Conservation (phyloP, 148 eudicot genomes). For the Heliamphora exappendiculata region DNA sequence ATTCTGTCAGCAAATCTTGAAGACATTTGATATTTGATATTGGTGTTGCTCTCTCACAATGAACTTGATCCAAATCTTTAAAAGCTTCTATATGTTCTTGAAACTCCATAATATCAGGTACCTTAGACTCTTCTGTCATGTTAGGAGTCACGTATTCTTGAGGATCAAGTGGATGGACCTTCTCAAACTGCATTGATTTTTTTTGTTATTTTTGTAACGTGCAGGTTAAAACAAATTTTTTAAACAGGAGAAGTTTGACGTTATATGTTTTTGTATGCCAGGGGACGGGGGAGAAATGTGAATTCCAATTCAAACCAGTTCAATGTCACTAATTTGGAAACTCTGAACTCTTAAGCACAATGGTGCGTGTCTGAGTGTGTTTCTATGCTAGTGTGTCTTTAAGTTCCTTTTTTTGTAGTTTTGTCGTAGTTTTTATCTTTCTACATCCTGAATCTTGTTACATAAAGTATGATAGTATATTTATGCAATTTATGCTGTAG, state of each 20-base stretch:
- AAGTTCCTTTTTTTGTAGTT: neutral
- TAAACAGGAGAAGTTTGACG: neutral
- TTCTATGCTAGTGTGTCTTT: neutral
- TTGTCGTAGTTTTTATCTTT: neutral
- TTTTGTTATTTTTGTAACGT: neutral
- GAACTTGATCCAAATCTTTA: slow-evolving; percentile 2
- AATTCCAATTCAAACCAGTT: neutral
- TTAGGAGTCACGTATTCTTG: slow-evolving; percentile 11
- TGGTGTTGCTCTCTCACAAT: neutral
- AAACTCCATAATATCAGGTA: neutral
- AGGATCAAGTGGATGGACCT: slow-evolving; percentile 26
- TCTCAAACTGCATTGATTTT: slow-evolving; percentile 18
- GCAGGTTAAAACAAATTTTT: neutral
- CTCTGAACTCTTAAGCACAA: neutral
- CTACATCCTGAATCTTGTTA: neutral
- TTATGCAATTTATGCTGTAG: neutral
- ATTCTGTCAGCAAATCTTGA: slow-evolving; percentile 36
- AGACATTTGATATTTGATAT: slow-evolving; percentile 26
- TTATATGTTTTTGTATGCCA: neutral
- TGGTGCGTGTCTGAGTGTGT: neutral
- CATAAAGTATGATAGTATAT: neutral
- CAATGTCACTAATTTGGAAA: neutral
- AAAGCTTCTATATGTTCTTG: slow-evolving; percentile 8
- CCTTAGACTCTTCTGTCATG: slow-evolving; percentile 11
- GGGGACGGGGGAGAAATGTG: neutral